Evolutionary conservation across 225 moss, liverwort and hornwort genomes (phyloP), one percentile per base, ranked within the genome.

Genomic region (Straminergon stramineum): DNA sequence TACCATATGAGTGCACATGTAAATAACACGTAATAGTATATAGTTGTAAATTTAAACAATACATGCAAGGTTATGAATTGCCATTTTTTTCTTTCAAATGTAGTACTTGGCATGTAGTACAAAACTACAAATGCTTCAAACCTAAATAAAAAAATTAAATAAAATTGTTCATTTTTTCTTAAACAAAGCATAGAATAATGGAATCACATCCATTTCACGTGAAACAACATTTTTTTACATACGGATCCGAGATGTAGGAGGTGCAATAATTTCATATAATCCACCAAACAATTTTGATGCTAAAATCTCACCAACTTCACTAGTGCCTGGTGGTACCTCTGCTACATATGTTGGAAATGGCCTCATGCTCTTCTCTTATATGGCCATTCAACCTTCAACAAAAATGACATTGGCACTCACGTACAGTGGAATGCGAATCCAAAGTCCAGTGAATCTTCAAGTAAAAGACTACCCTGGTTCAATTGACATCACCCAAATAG

Each of bases 351-450:
- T 93, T 68, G 92, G 89, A 53, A 89, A 89, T 65, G 95, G 95
- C 30, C 65, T 94, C 52, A 88, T 95, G 89, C 52, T 92, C 22
- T 86, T 94, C 13, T 94, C 89, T 26, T 95, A 95, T 41, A 89
- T 91, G 90, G 93, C 93, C 82, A 87, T 92, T 39, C 88, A 92
- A 70, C 62, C 95, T 45, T 92, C 94, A 34, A 64, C 88, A 80
- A 92, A 89, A 80, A 57, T 92, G 20, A 60, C 64, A 41, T 60
- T 95, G 26, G 45, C 87, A 37, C 90, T 93, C 13, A 34, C 51
- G 8, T 94, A 92, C 31, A 79, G 84, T 19, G 88, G 91, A 61
- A 84, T 39, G 4, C 82, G 61, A 10, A 86, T 92, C 5, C 84
- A 88, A 74, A 92, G 83, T 28, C 91, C 89, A 48, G 6, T 70